Base-by-base conservation (phyloP, 2,329 filamentous ascomycete genomes). In the Cladobotryum protrusum region DNA sequence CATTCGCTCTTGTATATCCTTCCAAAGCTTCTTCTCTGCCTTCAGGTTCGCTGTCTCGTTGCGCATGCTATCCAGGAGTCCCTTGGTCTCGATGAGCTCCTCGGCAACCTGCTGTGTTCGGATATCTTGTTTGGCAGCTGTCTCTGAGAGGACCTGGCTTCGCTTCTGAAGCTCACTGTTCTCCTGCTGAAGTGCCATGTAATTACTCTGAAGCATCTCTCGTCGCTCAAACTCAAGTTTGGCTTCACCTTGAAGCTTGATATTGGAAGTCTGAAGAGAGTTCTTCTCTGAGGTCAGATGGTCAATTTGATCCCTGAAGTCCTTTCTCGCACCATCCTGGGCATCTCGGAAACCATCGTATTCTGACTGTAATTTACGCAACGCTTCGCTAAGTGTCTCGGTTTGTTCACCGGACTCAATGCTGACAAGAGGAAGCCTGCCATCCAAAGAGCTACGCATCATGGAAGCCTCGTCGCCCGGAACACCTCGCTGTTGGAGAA, bases 21-120 rank as follows among this genome's bases (percentile, higher is more conserved):
- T 95, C 87, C 88, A 96, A 9, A 99, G 76, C 35, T 89, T 87
- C 71, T 96, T 96, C 68, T 97, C 92, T 0, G 92, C 91, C 67
- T 95, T 96, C 33, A 96, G 79, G 62, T 97, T 96, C 14, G 90
- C 85, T 48, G 85, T 89, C 65, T 99, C 93, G 56, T 89, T 90
- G 47, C 90, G 86, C 67, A 96, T 80, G 61, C 89, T 91, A 62
- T 99, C 92, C 3, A 87, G 75, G 47, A 92, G 72, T 32, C 86
- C 86, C 64, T 85, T 86, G 5, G 87, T 84, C 65, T 96, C 93
- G 9, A 97, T 83, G 5, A 97, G 78, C 59, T 99, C 92, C 67
- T 97, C 92, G 0, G 89, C 90, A 24, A 92, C 87, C 67, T 96
- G 90, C 61, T 96, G 90, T 2, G 87, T 93, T 40, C 84, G 85